phyloP scores from a whole-genome alignment of 768 basidiomycete species.

The Mycena belliarum region DNA sequence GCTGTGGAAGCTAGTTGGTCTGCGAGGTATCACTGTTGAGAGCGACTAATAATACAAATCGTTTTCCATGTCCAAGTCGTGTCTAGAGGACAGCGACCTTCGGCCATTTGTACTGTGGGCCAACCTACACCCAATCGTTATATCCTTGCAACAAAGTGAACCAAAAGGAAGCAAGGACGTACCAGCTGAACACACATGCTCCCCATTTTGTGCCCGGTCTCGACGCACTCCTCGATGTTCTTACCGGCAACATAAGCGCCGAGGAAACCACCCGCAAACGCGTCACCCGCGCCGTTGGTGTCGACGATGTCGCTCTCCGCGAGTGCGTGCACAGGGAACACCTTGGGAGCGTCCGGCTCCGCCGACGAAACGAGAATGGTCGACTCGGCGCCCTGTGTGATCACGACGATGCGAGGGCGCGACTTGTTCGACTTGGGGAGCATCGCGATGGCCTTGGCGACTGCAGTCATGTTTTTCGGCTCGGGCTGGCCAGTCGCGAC shows the following conservation, averaged over 20 bases:
- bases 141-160: background rate
- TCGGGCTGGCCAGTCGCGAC: slow-evolving; percentile 66
- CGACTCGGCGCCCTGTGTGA: slow-evolving; percentile 85
- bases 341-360: slow-evolving; percentile 54
- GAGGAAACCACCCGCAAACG: slow-evolving; percentile 95
- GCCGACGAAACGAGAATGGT: slow-evolving; percentile 74
- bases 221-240: slow-evolving; percentile 71
- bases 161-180: slow-evolving; percentile 16
- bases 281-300: slow-evolving; percentile 98
- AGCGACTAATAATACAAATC: slow-evolving; percentile 22
- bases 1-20: slow-evolving; percentile 24
- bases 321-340: slow-evolving; percentile 60
- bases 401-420: slow-evolving; percentile 78
- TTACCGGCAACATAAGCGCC: slow-evolving; percentile 84
- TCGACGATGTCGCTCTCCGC: slow-evolving; percentile 76
- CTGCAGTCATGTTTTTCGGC: slow-evolving; percentile 61
- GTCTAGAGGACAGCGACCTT: slow-evolving; percentile 27
- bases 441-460: slow-evolving; percentile 76
- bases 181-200: slow-evolving; percentile 84
- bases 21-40: slow-evolving; percentile 25
- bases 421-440: slow-evolving; percentile 75
- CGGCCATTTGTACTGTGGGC: slow-evolving; percentile 55
- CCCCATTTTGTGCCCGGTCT: slow-evolving; percentile 85
- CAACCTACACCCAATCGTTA: slow-evolving; percentile 35
- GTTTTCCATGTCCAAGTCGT: background rate